Evolutionary conservation across 2,329 filamentous ascomycete genomes (phyloP), one percentile per base, ranked within the genome.

Genomic region (Alternaria incomplexa): DNA sequence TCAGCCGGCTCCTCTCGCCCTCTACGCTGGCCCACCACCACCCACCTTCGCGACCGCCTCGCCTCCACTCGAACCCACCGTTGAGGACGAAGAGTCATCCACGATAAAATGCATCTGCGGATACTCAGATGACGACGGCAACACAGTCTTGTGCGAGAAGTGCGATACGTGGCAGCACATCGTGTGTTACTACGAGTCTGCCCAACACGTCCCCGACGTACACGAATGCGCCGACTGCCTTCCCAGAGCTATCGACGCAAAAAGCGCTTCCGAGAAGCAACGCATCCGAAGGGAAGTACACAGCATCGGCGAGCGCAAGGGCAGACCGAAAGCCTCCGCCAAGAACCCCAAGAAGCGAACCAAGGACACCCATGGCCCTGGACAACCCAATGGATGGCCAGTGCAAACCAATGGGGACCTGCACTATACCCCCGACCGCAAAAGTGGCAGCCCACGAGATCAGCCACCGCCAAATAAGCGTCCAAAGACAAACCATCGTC

Each of bases 151-250:
- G 81, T 99, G 96, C 85, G 96, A 98, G 79, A 88, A 86, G 62
- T 99, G 96, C 85, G 92, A 97, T 79, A 96, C 93, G 53, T 99
- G 96, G 96, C 96, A 99, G 82, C 96, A 99, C 81, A 97, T 97
- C 74, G 90, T 93, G 78, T 99, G 96, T 82, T 98, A 97, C 82
- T 98, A 98, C 79, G 92, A 93, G 72, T 87, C 88, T 77, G 87
- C 80, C 61, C 89, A 79, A 85, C 92, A 85, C 86, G 91, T 82
- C 82, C 94, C 79, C 81, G 90, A 84, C 74, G 85, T 92, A 60
- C 95, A 99, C 83, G 93, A 90, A 59, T 99, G 96, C 83, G 89
- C 89, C 73, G 93, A 97, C 73, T 99, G 96, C 83, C 89, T 91
- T 64, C 93, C 94, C 17, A 87, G 93, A 66, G 82, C 83, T 51